phyloP scores from a whole-genome alignment of 805 yeast genomes.

The Danielia reshetovae region DNA sequence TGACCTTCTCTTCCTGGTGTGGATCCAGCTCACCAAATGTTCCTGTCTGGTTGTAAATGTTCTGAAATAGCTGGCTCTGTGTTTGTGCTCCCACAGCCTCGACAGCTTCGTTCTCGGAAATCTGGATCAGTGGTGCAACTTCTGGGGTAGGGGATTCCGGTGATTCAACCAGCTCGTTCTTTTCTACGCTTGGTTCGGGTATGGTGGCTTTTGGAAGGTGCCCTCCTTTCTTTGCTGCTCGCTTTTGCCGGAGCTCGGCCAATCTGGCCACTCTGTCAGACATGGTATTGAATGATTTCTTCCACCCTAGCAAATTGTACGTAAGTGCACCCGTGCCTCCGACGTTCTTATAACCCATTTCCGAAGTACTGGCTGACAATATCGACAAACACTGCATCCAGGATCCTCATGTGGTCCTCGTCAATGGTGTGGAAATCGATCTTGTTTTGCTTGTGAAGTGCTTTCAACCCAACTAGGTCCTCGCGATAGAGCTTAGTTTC shows the following conservation, averaged over 20 bases:
- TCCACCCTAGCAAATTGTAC: neutral
- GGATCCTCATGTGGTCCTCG: slow-evolving; percentile 64
- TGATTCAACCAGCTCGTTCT: no score
- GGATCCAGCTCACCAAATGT: slow-evolving; percentile 1
- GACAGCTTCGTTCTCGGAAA: slow-evolving; percentile 22
- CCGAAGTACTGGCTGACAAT: slow-evolving; percentile 46
- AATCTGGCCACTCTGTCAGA: slow-evolving; percentile 13
- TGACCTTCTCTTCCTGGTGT: slow-evolving; percentile 1
- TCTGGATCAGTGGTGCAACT: slow-evolving; percentile 2
- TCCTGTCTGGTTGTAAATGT: slow-evolving; percentile 12
- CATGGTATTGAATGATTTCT: neutral
- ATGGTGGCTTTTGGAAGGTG: neutral
- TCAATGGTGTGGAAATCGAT: slow-evolving; percentile 50
- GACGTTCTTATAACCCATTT: neutral
- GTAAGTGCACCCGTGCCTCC: slow-evolving; percentile 7
- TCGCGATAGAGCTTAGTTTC: slow-evolving; percentile 47
- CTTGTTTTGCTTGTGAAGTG: slow-evolving; percentile 39
- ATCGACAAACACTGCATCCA: slow-evolving; percentile 44
- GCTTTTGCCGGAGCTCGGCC: slow-evolving; percentile 14
- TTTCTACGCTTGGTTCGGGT: neutral
- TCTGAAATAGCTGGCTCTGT: slow-evolving; percentile 19
- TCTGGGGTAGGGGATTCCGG: slow-evolving; percentile 1
- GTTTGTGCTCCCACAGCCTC: slow-evolving; percentile 23
- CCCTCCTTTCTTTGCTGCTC: slow-evolving; percentile 2
- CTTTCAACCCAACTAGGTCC: slow-evolving; percentile 58